Base-by-base conservation (phyloP, 208 protist species). In the Crithidia brevicula region DNA sequence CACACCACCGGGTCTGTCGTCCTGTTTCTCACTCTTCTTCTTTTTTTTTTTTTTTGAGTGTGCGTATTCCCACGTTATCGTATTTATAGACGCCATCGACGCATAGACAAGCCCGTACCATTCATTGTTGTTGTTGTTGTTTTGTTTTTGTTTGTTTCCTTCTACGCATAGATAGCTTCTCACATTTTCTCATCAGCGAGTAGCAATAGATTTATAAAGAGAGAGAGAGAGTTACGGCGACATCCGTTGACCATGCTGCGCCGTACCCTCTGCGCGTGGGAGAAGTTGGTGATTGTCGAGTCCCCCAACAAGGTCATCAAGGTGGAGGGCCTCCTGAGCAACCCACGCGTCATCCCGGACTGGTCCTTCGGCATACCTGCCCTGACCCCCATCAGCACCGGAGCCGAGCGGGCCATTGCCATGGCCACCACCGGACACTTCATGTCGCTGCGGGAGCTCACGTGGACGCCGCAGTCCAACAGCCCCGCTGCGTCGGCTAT, bases 231-330 rank as follows among this genome's bases (percentile, higher is more conserved):
- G n/a, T n/a, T n/a, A n/a, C 27, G 4, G 13, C 1, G 16, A 8
- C n/a, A 40, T 10, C 73, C 73, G 63, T 31, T 77, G 11, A 68
- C 3, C 20, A 90, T 92, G 86, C 47, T 91, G 28, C 86, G 86
- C 28, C 81, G 86, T 23, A 86, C 67, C n/a, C 27, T 86, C 34
- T 54, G 58, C n/a, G 57, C 45, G 33, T 72, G 84, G 60, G 86
- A 91, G 74, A 93, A 93, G 72, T 73, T 97, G 42, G 86, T 97
- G 43, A 94, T 97, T 76, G 92, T 97, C 4, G 92, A 97, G 77
- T 97, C 92, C 9, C 92, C 92, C 2, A 97, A 97, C 72, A 97
- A 97, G 62, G 86, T 97, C 28, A 93, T 91, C 66, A 94, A 94
- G 76, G 79, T 97, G 30, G 88, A 94, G 64, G 85, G 81, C 3